phyloP scores from a whole-genome alignment of 1,139 yeast genomes.

The Pichia sp. region DNA sequence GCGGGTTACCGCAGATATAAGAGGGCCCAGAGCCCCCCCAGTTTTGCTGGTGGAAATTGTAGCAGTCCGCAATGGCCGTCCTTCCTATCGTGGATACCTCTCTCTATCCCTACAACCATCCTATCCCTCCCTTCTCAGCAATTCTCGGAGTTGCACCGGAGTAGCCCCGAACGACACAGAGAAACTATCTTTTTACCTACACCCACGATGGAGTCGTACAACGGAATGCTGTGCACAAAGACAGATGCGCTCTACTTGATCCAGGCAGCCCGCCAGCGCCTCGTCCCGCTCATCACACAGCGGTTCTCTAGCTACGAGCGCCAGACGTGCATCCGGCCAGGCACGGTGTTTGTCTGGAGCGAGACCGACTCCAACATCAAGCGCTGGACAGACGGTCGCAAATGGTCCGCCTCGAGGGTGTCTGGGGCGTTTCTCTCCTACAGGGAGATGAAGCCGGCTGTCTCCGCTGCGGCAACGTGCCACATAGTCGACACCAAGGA shows the following conservation, averaged over 20 bases:
- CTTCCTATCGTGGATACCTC: too few species aligned
- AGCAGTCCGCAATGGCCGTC: background rate
- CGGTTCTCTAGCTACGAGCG: constrained; percentile 60
- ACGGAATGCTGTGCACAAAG: constrained; percentile 54
- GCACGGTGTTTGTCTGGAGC: constrained; percentile 69
- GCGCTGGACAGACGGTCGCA: constrained; percentile 73
- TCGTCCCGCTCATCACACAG: constrained; percentile 56
- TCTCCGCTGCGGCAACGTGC: constrained; percentile 5
- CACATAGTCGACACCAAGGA: constrained; percentile 33
- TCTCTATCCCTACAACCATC: too few species aligned
- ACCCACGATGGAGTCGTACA: constrained; percentile 52
- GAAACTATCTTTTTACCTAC: too few species aligned
- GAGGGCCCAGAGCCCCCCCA: background rate
- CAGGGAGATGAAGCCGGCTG: constrained; percentile 49
- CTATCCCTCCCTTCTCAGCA: too few species aligned
- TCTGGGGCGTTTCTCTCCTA: constrained; percentile 62
- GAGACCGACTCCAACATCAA: constrained; percentile 68
- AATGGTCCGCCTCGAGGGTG: constrained; percentile 71
- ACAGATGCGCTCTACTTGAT: constrained; percentile 61
- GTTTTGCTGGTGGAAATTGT: too few species aligned
- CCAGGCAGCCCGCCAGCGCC: constrained; percentile 58
- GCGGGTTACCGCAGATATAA: background rate
- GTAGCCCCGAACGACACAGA: too few species aligned
- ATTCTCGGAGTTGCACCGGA: too few species aligned
- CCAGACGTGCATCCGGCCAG: constrained; percentile 40